Percentiles rank a stretch among this genome's conserved stretches.
Evolutionary conservation across 2,329 filamentous ascomycete genomes (phyloP).

Genomic region (Claviceps sp.): DNA sequence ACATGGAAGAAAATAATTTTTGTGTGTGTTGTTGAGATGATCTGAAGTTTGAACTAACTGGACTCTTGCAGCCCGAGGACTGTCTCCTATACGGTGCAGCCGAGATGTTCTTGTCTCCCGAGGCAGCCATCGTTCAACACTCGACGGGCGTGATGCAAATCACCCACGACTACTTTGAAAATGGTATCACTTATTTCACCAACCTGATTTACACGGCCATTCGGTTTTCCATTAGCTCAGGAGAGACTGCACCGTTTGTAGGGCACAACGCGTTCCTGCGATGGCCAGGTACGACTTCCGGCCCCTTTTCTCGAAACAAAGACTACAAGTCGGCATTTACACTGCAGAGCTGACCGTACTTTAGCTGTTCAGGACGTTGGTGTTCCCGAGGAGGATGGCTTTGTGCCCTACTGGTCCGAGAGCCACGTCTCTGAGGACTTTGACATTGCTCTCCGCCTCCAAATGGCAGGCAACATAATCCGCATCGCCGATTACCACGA

Average conservation of each 20-base stretch:
- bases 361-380: conserved; percentile 22
- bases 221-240: conserved; percentile 54
- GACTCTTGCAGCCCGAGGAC: conserved; percentile 33
- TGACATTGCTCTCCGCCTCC: conserved; percentile 59
- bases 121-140: conserved; percentile 61
- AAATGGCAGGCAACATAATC: conserved; percentile 53
- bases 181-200: conserved; percentile 63
- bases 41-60: neutral
- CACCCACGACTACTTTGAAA: conserved; percentile 58
- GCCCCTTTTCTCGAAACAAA: too few relatives aligned
- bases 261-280: conserved; percentile 66
- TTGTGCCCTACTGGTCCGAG: conserved; percentile 63
- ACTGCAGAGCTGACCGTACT: neutral
- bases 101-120: conserved; percentile 57
- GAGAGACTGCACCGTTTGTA: conserved; percentile 63
- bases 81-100: conserved; percentile 56
- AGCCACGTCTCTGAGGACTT: conserved; percentile 67
- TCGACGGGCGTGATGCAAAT: conserved; percentile 68
- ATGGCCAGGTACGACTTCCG: conserved; percentile 31
- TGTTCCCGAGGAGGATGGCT: conserved; percentile 25
- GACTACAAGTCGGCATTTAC: neutral
- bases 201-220: conserved; percentile 66
- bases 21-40: too few relatives aligned
- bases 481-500: conserved; percentile 57
- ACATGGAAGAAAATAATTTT: neutral